phyloP scores from a whole-genome alignment of 2,329 filamentous ascomycete species.

The Trichophaea hybrida region DNA sequence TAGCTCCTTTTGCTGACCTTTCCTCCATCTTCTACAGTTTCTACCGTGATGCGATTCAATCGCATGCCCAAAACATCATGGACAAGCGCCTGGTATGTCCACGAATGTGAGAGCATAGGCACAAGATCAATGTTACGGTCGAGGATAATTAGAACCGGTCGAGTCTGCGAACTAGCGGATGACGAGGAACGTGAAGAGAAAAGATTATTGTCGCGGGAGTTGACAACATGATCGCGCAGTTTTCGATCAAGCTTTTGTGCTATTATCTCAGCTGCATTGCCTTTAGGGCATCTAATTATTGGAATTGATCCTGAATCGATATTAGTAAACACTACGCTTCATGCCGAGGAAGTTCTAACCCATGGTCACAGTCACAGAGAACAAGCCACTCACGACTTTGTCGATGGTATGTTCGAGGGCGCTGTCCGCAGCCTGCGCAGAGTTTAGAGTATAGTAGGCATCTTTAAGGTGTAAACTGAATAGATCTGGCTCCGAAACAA shows the following conservation, averaged over 20 bases:
- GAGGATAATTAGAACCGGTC: conserved; percentile 82
- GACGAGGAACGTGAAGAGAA: conserved; percentile 48
- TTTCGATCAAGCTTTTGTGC: conserved; percentile 89
- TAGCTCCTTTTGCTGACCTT: conserved; percentile 68
- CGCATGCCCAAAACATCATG: conserved; percentile 61
- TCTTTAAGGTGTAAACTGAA: conserved; percentile 91
- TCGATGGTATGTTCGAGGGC: conserved; percentile 79
- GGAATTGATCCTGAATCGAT: conserved; percentile 59
- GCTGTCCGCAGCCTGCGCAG: conserved; percentile 75
- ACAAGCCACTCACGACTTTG: conserved; percentile 86
- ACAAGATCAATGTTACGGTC: conserved; percentile 92
- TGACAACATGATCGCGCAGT: conserved; percentile 86
- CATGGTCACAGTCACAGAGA: conserved; percentile 97
- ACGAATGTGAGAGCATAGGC: conserved; percentile 96
- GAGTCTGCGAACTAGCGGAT: conserved; percentile 43
- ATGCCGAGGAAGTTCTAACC: conserved; percentile 39
- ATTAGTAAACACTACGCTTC: conserved; percentile 5
- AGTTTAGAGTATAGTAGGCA: conserved; percentile 92
- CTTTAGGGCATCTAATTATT: conserved; percentile 87
- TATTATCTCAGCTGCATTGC: conserved; percentile 85
- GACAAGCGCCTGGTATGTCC: conserved; percentile 43
- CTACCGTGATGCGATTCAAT: conserved; percentile 87
- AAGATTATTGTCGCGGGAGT: conserved; percentile 83
- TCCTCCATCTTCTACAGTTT: conserved; percentile 66
- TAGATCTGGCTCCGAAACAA: conserved; percentile 86